Evolutionary conservation across 139 green algal species (phyloP).

Genomic region (Ettlia oleoabundans): DNA sequence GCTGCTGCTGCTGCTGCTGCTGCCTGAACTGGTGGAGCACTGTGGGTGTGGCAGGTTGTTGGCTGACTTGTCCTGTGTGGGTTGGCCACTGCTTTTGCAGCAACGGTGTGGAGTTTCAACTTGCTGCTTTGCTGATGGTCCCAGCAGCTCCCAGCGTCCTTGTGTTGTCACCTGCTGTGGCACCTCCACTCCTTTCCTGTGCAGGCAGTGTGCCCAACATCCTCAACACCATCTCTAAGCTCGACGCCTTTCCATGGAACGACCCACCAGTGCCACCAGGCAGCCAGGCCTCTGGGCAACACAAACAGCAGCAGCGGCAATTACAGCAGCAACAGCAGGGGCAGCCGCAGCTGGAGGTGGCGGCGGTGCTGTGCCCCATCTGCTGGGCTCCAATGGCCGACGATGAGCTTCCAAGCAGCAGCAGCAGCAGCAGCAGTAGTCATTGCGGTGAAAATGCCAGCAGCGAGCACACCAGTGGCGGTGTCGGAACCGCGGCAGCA

Average conservation of each 20-base stretch:
- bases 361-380: constrained; percentile 31
- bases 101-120: too few species aligned
- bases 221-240: constrained; percentile 32
- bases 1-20: too few species aligned
- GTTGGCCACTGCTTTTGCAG: too few species aligned
- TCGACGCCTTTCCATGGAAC: constrained; percentile 36
- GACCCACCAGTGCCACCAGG: background rate
- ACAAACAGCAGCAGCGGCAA: constrained; percentile 14
- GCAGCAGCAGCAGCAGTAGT: background rate
- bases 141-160: too few species aligned
- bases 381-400: constrained; percentile 32
- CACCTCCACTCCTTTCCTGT: too few species aligned
- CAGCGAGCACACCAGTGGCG: constrained; percentile 25
- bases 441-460: too few species aligned
- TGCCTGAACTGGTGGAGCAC: too few species aligned
- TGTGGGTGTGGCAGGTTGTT: too few species aligned
- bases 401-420: constrained; percentile 27
- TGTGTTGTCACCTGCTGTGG: too few species aligned
- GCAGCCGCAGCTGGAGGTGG: background rate
- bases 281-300: background rate
- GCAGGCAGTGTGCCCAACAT: constrained; percentile 41
- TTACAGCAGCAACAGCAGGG: background rate
- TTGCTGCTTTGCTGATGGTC: too few species aligned
- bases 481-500: background rate
- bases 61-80: too few species aligned